Percentiles rank a stretch among this genome's conserved stretches.
Evolutionary conservation across 2,329 filamentous ascomycete genomes (phyloP).

Genomic region (Salinomyces thailandicus): DNA sequence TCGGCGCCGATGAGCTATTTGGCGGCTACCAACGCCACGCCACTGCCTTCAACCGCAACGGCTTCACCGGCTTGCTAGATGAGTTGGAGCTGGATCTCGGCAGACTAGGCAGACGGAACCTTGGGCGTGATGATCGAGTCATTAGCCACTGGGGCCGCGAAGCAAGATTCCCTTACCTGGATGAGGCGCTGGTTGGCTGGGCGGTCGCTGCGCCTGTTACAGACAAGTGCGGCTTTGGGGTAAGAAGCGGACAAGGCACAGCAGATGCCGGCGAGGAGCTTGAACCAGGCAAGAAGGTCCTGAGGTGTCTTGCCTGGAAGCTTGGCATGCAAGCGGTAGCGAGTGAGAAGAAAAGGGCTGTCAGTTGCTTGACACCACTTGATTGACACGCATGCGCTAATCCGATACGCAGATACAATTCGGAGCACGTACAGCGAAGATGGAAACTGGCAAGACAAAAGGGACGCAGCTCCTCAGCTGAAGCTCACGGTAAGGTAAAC

Average conservation of each 20-base stretch:
- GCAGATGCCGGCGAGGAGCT: constrained; percentile 32
- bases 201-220: constrained; percentile 63
- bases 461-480: constrained; percentile 35
- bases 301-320: constrained; percentile 65
- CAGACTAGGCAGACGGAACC: constrained; percentile 82
- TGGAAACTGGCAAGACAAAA: constrained; percentile 40
- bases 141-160: constrained; percentile 85
- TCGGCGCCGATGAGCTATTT: constrained; percentile 94
- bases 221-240: constrained; percentile 75
- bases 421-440: constrained; percentile 35
- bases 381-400: constrained; percentile 4
- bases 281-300: constrained; percentile 63
- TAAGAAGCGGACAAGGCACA: constrained; percentile 13
- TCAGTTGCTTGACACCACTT: constrained; percentile 34
- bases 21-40: constrained; percentile 83
- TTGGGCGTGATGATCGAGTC: constrained; percentile 85
- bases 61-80: constrained; percentile 61
- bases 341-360: constrained; percentile 84
- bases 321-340: constrained; percentile 64
- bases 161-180: constrained; percentile 80
- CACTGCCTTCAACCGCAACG: constrained; percentile 58
- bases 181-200: constrained; percentile 77
- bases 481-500: constrained; percentile 4
- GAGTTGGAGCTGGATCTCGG: constrained; percentile 79
- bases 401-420: constrained; percentile 30